These are phyloP conservation scores for Neurospora tetraspora DNA, from an alignment of 495 filamentous ascomycete species.

Conservation along the genomic window DNA sequence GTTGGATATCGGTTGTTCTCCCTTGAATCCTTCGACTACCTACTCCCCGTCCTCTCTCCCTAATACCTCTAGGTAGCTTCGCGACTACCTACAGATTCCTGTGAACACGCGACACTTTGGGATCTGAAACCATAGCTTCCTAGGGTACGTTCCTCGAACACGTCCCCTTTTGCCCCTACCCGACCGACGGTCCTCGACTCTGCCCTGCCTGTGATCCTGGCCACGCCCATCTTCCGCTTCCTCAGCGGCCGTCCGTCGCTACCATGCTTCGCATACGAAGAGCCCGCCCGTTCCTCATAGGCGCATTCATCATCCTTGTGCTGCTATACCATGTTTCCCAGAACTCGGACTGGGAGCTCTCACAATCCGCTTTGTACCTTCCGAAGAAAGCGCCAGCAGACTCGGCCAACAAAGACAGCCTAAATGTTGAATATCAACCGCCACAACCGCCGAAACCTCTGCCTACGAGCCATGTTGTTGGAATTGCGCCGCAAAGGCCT, in stretches of 20 bases:
- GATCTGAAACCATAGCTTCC: neutral
- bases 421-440: neutral
- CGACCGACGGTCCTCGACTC: neutral
- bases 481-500: neutral
- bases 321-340: constrained; percentile 54
- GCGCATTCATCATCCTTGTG: constrained; percentile 54
- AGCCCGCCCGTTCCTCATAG: constrained; percentile 64
- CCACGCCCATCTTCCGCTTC: neutral
- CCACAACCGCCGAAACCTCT: neutral
- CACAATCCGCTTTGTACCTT: constrained; percentile 16
- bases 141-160: neutral
- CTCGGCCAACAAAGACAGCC: neutral
- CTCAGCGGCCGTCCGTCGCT: neutral
- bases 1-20: neutral
- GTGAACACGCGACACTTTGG: neutral
- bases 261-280: constrained; percentile 67
- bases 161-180: neutral
- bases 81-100: neutral
- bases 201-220: neutral
- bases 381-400: neutral
- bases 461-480: constrained; percentile 1
- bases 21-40: neutral
- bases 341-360: constrained; percentile 38
- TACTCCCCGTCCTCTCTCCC: neutral
- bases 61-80: neutral